Percentiles rank a stretch among this genome's conserved stretches.
Evolutionary conservation across 176 grass and related monocot genomes (phyloP).

Genomic region (Raddia distichophylla): DNA sequence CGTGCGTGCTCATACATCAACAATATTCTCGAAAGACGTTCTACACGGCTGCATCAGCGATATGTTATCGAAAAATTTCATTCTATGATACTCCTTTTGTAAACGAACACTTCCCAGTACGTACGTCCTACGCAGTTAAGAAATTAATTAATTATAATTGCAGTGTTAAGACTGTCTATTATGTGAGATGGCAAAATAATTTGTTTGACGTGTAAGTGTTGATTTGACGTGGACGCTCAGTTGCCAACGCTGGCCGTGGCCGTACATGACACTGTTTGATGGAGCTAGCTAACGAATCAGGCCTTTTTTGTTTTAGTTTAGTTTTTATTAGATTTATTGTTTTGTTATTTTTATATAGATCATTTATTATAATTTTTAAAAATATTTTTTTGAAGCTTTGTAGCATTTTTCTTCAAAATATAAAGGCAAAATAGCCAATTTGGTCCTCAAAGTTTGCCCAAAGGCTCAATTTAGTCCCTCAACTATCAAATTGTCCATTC

Average conservation of each 20-base stretch:
- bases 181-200: neutral
- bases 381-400: too few relatives aligned
- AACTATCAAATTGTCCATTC: too few relatives aligned
- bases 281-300: neutral
- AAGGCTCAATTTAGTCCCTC: too few relatives aligned
- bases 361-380: too few relatives aligned
- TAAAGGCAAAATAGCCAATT: too few relatives aligned
- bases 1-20: constrained; percentile 26
- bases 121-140: neutral
- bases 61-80: neutral
- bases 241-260: neutral
- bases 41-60: neutral
- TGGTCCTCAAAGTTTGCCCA: too few relatives aligned
- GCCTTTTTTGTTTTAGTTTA: too few relatives aligned
- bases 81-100: neutral
- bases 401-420: too few relatives aligned
- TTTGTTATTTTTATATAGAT: too few relatives aligned
- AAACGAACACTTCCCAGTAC: neutral
- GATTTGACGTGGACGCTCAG: neutral
- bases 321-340: too few relatives aligned
- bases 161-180: neutral
- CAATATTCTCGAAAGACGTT: neutral
- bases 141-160: neutral
- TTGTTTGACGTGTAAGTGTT: neutral
- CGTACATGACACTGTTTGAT: neutral